Base-by-base conservation (phyloP, 345 rosid genomes). In the Trapa incisa region DNA sequence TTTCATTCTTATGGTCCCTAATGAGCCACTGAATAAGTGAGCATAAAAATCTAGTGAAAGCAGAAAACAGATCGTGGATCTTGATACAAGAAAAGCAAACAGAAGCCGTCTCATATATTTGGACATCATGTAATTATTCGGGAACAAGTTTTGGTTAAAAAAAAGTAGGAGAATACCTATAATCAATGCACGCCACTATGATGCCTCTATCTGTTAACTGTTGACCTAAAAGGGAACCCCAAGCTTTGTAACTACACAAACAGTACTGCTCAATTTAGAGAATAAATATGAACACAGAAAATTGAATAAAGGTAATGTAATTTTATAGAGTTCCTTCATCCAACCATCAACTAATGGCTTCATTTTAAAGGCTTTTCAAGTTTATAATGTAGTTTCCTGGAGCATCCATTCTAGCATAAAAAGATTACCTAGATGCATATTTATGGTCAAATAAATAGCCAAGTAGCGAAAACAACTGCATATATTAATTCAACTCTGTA, bases 181-280 rank as follows among this genome's bases (percentile, higher is more conserved):
- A 94, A 73, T 91, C 99, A 78, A 89, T 89, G 80, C 99, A 94
- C 45, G 99, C 99, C 33, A 94, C 99, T 42, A 91, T 86, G 61
- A 89, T 84, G 76, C 80, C 97, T 79, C 96, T 86, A 62, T 94
- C 99, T 66, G 96, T 82, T 73, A 94, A 80, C 62, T 94, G 97
- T 68, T 85, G 90, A 68, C 99, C 99, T 69, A 94, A 82, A 65
- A 94, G 99, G 70, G 95, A 89, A 66, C 99, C 97, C 99, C 99
- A 91, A 47, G 96, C 97, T 78, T 89, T 94, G 65, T 94, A 89
- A 68, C 99, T 94, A 88, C 78, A 85, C 73, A 66, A 82, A 75
- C 67, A 69, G 50, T 45, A 77, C 53, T 42, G 65, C 35, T 66
- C 70, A 68, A n/a, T 65, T 63, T 47, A 65, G 29, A 61, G 39